These are phyloP conservation scores for Trebouxia sp. DNA, from an alignment of 139 green algal species.

Conservation along the genomic window DNA sequence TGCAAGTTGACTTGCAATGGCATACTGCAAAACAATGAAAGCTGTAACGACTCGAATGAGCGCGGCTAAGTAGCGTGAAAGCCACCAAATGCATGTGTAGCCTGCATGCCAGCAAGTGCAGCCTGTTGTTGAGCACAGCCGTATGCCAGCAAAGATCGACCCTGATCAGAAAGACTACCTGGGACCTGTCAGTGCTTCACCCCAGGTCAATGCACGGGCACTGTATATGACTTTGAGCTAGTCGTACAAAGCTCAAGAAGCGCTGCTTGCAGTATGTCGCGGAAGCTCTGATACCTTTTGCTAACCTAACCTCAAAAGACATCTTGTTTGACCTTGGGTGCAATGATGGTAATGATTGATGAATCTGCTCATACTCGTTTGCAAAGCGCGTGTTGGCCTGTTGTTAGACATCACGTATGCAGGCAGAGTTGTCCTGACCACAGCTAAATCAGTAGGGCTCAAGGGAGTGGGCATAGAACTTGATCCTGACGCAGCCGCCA, in stretches of 20 bases:
- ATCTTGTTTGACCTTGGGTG: background rate
- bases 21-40: too few relatives aligned
- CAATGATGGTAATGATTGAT: conserved; percentile 6
- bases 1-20: too few relatives aligned
- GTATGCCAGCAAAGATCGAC: background rate
- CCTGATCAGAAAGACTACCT: too few relatives aligned
- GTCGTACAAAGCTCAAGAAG: too few relatives aligned
- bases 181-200: conserved; percentile 24
- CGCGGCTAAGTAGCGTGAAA: too few relatives aligned
- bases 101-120: too few relatives aligned
- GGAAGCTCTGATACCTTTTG: background rate
- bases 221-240: too few relatives aligned
- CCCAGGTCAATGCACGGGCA: too few relatives aligned
- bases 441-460: background rate
- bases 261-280: conserved; percentile 1
- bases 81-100: too few relatives aligned
- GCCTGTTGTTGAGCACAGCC: background rate
- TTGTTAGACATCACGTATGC: background rate
- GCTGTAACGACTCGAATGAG: too few relatives aligned
- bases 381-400: too few relatives aligned
- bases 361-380: too few relatives aligned
- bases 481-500: background rate
- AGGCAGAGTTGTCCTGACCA: background rate
- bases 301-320: background rate
- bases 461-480: background rate